Evolutionary conservation across 495 filamentous ascomycete genomes (phyloP).

Genomic region (Trichoderma orchidacearum): DNA sequence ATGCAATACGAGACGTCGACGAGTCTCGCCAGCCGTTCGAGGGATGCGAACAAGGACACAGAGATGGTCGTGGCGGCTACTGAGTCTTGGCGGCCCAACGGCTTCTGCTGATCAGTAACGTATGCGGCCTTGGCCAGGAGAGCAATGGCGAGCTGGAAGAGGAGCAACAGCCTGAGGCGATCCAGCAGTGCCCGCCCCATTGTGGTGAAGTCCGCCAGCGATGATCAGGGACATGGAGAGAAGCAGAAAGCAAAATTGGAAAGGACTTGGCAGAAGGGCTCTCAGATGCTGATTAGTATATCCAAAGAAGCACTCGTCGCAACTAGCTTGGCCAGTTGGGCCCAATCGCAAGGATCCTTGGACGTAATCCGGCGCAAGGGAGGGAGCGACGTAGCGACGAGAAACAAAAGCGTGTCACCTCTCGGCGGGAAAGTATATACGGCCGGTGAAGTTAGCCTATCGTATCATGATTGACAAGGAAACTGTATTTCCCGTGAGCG

Average conservation of each 20-base stretch:
- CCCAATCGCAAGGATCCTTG: not conserved
- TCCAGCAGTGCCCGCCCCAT: not conserved
- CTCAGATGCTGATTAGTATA: no score
- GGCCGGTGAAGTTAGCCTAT: not conserved
- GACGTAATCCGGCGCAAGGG: not conserved
- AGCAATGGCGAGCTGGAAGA: not conserved
- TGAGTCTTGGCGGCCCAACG: slow-evolving; percentile 3
- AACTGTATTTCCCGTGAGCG: not conserved
- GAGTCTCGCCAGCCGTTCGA: slow-evolving; percentile 74
- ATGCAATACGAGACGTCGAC: slow-evolving; percentile 96
- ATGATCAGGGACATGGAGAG: not conserved
- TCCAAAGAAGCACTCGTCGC: not conserved
- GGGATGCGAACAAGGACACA: slow-evolving; percentile 53
- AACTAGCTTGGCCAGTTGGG: no score
- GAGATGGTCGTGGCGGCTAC: slow-evolving; percentile 35
- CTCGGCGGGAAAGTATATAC: not conserved
- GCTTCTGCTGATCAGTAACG: slow-evolving; percentile 5
- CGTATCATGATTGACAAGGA: not conserved
- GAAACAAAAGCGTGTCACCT: not conserved
- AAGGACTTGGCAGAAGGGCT: not conserved
- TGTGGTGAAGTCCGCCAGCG: not conserved
- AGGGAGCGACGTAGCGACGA: not conserved
- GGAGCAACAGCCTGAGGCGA: not conserved
- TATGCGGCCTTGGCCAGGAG: not conserved
- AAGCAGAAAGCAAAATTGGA: not conserved